Evolutionary conservation across 805 yeast genomes (phyloP), one percentile per base, ranked within the genome.

Genomic region (Saccharomycopsis malanga): DNA sequence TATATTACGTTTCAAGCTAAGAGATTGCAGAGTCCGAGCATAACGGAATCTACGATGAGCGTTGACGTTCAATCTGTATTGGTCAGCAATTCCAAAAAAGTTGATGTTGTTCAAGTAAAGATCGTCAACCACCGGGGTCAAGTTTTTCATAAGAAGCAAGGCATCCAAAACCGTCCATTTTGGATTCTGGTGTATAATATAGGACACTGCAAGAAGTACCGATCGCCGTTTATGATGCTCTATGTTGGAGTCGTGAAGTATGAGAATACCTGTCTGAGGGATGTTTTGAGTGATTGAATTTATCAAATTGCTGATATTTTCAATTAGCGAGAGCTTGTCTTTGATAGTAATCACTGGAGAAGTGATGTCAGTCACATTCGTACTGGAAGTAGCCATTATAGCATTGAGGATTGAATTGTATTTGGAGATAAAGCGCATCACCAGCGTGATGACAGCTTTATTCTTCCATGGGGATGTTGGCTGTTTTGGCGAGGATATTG

Each of bases 41-140:
- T 39, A 12, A n/a, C 34, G 27, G 18, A 34, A 42, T 17, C 25
- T 30, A 4, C 24, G 29, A 23, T 12, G 22, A 4, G 46, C 46
- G 15, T n/a, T 17, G 12, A 36, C 25, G 10, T 27, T 27, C 21
- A 37, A 35, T 18, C 46, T 34, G 34, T 14, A 43, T 2, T 25
- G 7, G 9, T 35, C 27, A 23, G 36, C 34, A 5, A 36, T 21
- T 10, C 25, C 18, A 34, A 38, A 44, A 39, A 44, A 44, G 29
- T 39, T 37, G 6, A 17, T 29, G 14, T 44, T 38, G 20, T 44
- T 44, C n/a, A 44, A 7, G 22, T 15, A 44, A 22, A 44, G n/a
- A 17, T 32, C 25, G 18, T 38, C 48, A 6, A 37, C 12, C 24
- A 27, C 15, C 21, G 38, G 4, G 4, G 27, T 34, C 5, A 15